Conservation (phyloP, 1,139 yeast species). For the Pichia terricola region DNA sequence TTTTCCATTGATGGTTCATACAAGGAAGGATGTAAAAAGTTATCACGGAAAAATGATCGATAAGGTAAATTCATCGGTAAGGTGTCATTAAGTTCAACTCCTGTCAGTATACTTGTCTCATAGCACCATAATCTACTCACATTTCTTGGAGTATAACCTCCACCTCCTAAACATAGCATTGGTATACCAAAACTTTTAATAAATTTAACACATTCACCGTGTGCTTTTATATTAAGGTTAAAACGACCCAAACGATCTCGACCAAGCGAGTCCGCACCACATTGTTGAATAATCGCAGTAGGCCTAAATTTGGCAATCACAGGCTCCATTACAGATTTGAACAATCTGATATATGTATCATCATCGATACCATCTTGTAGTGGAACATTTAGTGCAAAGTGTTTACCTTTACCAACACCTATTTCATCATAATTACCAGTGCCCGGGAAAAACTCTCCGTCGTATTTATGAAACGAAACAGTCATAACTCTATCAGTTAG, state of each 20-base stretch:
- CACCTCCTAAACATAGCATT: constrained; percentile 90
- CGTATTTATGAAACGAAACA: constrained; percentile 87
- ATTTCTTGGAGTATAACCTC: constrained; percentile 96
- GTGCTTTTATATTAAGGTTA: constrained; percentile 85
- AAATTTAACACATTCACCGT: constrained; percentile 89
- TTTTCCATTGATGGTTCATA: constrained; percentile 77
- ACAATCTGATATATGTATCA: constrained; percentile 49
- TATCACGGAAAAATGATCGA: constrained; percentile 87
- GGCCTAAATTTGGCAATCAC: constrained; percentile 71
- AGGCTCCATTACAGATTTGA: constrained; percentile 79
- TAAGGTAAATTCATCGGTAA: constrained; percentile 78
- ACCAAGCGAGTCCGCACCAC: constrained; percentile 95
- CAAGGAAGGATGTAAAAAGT: constrained; percentile 80
- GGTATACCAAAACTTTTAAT: constrained; percentile 85
- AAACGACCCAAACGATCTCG: constrained; percentile 91
- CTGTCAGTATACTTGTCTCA: constrained; percentile 82
- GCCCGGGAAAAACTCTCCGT: constrained; percentile 92
- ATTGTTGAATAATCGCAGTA: constrained; percentile 85
- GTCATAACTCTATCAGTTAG: constrained; percentile 97
- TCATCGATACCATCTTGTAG: constrained; percentile 93
- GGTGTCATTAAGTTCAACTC: constrained; percentile 62
- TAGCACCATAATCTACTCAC: constrained; percentile 95
- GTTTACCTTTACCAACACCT: constrained; percentile 81
- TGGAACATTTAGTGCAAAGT: constrained; percentile 85
- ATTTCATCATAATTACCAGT: constrained; percentile 83